Percentiles rank a stretch among this genome's conserved stretches.
Conservation (phyloP, 2,329 filamentous ascomycete species). For the Fusarium anguioides region DNA sequence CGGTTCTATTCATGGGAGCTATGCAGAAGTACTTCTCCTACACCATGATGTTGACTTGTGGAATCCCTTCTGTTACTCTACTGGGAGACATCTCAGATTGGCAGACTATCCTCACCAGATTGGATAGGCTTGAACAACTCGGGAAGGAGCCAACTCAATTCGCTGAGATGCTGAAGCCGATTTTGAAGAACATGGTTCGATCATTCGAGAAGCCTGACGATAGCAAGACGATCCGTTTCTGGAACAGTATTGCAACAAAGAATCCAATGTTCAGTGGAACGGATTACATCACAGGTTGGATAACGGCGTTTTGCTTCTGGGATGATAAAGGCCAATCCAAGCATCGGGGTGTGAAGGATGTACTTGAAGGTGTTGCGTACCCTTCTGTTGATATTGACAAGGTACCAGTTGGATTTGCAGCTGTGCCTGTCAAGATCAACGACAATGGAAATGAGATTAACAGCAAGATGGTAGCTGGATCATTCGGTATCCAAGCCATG, state of each 20-base stretch:
- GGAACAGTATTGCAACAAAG: constrained; percentile 43
- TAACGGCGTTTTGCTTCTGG: constrained; percentile 37
- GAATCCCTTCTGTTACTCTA: constrained; percentile 64
- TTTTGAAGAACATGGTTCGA: constrained; percentile 53
- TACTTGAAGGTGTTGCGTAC: constrained; percentile 3
- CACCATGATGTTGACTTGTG: constrained; percentile 53
- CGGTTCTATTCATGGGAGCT: constrained; percentile 63
- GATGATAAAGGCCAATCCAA: background rate
- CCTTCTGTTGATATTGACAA: background rate
- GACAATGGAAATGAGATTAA: background rate
- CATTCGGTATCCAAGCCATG: constrained; percentile 16
- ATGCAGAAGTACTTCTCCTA: constrained; percentile 61
- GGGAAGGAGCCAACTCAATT: constrained; percentile 53
- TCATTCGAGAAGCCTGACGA: constrained; percentile 49
- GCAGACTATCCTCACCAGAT: constrained; percentile 47
- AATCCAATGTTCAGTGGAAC: background rate
- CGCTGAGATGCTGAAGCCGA: constrained; percentile 49
- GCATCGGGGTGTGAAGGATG: accelerated
- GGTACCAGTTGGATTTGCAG: constrained; percentile 9
- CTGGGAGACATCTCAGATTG: constrained; percentile 61
- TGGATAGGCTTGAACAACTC: constrained; percentile 51
- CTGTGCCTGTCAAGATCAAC: constrained; percentile 28
- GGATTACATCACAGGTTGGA: constrained; percentile 20
- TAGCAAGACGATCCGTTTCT: constrained; percentile 51
- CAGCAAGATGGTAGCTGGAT: constrained; percentile 34